Base-by-base conservation (phyloP, 2,329 filamentous ascomycete species). In the Aspergillus versicolor region DNA sequence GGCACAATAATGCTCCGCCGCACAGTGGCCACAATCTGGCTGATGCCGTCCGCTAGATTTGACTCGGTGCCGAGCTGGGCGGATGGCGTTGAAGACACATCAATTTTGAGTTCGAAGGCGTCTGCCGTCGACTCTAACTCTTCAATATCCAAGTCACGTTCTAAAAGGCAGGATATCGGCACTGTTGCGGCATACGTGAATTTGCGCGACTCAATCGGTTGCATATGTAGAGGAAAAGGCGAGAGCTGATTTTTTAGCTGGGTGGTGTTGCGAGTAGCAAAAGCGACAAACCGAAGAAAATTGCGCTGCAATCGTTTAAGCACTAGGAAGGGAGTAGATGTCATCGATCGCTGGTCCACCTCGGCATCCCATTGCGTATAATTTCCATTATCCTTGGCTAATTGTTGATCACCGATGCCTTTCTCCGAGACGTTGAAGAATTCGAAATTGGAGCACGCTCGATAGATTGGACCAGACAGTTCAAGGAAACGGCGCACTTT, bases 371-470 rank as follows among this genome's bases (percentile, higher is more conserved):
- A 66, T 1, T 70, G 65, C 2, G 66, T 52, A 44, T 71, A 53
- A 27, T 67, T 24, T 62, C 67, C 63, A 15, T 52, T 57, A n/a
- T 67, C 63, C 45, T 69, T 64, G 50, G 34, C 41, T 4, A 44
- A n/a, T 3, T 50, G 41, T 8, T 57, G 67, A 43, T 74, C 67
- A 5, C 68, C 69, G 17, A 63, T 54, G 55, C 30, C 66, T 44
- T 74, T 77, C 66, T 90, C 88, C 2, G 87, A 87, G 15, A 89
- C 77, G 63, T 91, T 91, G 76, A 86, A 91, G 70, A 91, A 92
- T 67, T 92, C 89, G 60, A 88, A 83, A 63, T 90, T 91, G 11
- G 87, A 87, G 67, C 86, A 90, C 2, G 79, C 80, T 48, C 87
- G 80, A 63, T 89, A 85, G 15, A 88, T 81, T 2, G 71, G 72